Evolutionary conservation across 78 protist genomes (phyloP).

Genomic region (Anaeramoeba flamelloides): DNA sequence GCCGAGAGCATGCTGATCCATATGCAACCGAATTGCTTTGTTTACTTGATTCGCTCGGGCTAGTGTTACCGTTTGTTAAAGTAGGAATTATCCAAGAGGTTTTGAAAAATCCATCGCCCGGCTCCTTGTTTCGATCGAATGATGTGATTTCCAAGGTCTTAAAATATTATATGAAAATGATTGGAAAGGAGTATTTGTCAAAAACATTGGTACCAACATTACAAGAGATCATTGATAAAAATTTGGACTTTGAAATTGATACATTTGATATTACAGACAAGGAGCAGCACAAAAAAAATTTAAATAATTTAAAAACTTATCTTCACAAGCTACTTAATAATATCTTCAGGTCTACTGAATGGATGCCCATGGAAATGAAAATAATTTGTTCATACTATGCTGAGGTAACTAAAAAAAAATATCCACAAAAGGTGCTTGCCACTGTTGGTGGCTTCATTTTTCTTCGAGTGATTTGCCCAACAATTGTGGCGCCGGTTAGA

Average conservation of each 20-base stretch:
- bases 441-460: neutral
- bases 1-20: too few species aligned
- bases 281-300: neutral
- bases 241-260: neutral
- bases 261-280: neutral
- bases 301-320: neutral
- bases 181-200: neutral
- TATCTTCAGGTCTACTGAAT: neutral
- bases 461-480: neutral
- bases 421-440: neutral
- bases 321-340: neutral
- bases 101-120: neutral
- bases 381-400: neutral
- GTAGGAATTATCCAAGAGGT: neutral
- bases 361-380: neutral
- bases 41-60: neutral
- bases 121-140: neutral
- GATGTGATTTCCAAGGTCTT: neutral
- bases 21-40: neutral
- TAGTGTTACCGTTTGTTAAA: neutral
- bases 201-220: neutral
- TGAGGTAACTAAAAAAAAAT: neutral
- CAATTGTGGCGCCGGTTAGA: neutral
- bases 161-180: neutral
- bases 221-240: neutral